Evolutionary conservation across 192 early-diverging fungal genomes (phyloP).

Genomic region (Chytriomyces confervae): DNA sequence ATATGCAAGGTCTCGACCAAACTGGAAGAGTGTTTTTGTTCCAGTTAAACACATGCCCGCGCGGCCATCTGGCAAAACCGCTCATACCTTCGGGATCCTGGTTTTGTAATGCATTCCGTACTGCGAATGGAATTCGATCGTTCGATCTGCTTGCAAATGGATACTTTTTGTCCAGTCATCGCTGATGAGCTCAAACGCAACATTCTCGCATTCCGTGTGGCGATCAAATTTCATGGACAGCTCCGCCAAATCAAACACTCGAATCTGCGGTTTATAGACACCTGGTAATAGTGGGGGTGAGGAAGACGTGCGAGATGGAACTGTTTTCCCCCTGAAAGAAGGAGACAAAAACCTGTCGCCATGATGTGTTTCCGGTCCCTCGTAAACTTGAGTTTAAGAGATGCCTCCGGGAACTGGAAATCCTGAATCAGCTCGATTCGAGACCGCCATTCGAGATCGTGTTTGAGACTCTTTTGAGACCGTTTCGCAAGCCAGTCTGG

Average conservation of each 20-base stretch:
- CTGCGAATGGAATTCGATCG: conserved; percentile 92
- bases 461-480: conserved; percentile 85
- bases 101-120: conserved; percentile 94
- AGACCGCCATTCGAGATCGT: conserved; percentile 87
- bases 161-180: conserved; percentile 99
- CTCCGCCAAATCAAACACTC: conserved; percentile 90
- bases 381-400: conserved; percentile 80
- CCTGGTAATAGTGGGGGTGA: conserved; percentile 38
- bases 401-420: conserved; percentile 97
- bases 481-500: conserved; percentile 94
- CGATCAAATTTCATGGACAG: conserved; percentile 99
- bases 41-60: neutral
- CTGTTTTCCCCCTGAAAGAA: conserved; percentile 4
- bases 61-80: neutral
- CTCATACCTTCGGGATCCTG: conserved; percentile 80
- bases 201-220: conserved; percentile 91
- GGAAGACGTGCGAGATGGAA: neutral
- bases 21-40: conserved; percentile 44
- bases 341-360: conserved; percentile 72
- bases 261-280: conserved; percentile 97
- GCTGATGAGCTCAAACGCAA: conserved; percentile 79
- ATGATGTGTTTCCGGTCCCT: conserved; percentile 85
- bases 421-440: conserved; percentile 97
- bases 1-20: conserved; percentile 90
- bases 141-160: conserved; percentile 86